Evolutionary conservation across 2,329 filamentous ascomycete genomes (phyloP).

Genomic region (Aspergillus sp.): DNA sequence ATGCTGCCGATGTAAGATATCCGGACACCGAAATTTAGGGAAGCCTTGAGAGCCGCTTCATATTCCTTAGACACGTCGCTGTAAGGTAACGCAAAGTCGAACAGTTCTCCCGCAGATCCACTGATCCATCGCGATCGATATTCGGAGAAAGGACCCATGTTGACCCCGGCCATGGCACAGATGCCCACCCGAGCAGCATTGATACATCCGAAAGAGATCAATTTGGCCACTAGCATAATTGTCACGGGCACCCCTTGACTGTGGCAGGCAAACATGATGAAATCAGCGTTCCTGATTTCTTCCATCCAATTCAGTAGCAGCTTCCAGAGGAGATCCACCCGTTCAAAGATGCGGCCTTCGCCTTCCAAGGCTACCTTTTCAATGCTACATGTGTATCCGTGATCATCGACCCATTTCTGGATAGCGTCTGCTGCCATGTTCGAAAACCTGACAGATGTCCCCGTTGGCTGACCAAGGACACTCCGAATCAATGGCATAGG

Average conservation of each 20-base stretch:
- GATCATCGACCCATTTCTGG: conserved; percentile 72
- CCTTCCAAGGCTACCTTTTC: conserved; percentile 94
- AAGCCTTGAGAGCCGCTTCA: conserved; percentile 69
- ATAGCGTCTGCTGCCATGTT: conserved; percentile 83
- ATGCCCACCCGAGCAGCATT: conserved; percentile 75
- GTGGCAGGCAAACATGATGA: conserved; percentile 89
- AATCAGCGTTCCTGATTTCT: conserved; percentile 80
- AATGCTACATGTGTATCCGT: conserved; percentile 76
- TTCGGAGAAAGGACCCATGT: conserved; percentile 86
- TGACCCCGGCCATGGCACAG: conserved; percentile 88
- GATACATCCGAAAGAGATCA: conserved; percentile 86
- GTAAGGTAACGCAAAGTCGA: conserved; percentile 82
- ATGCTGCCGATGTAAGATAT: conserved; percentile 91
- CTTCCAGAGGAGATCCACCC: conserved; percentile 92
- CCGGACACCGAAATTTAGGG: conserved; percentile 74
- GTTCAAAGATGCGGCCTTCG: conserved; percentile 85
- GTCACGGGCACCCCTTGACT: conserved; percentile 94
- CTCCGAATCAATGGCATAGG: conserved; percentile 83
- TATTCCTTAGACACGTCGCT: conserved; percentile 83
- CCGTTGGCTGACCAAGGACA: conserved; percentile 90
- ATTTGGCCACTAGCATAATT: conserved; percentile 86
- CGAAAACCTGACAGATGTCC: conserved; percentile 90
- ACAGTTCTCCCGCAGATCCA: conserved; percentile 88
- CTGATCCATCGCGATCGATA: conserved; percentile 88
- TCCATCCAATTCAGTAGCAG: conserved; percentile 93